Percentiles rank a stretch among this genome's conserved stretches.
Evolutionary conservation across 192 early-diverging fungal species (phyloP).

Genomic region (Gigaspora rosea): DNA sequence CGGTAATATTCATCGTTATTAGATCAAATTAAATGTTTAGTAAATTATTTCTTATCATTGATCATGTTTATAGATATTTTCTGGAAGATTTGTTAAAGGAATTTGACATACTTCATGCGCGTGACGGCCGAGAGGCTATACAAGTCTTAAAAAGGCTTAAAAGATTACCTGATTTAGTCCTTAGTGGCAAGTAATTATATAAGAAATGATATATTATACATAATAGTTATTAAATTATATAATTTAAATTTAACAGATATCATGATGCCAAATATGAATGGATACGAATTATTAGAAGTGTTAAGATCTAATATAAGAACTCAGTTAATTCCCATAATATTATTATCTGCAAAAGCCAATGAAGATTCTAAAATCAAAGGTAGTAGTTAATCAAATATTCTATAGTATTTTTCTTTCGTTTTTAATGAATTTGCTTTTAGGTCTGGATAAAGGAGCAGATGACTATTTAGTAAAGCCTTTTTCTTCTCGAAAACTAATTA

Average conservation of each 20-base stretch:
- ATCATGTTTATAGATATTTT: conserved; percentile 5
- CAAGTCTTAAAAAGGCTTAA: conserved; percentile 18
- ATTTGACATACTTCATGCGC: conserved; percentile 38
- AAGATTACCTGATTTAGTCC: conserved; percentile 29
- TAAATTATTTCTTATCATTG: background rate
- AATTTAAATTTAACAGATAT: background rate
- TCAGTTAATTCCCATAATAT: too few species aligned
- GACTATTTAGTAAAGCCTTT: too few species aligned
- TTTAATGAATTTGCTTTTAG: background rate
- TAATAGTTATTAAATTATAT: background rate
- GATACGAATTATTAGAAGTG: too few species aligned
- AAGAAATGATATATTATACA: background rate
- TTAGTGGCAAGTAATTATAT: conserved; percentile 36
- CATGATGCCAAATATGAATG: too few species aligned
- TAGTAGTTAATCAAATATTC: too few species aligned
- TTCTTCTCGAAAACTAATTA: too few species aligned
- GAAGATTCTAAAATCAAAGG: conserved; percentile 33
- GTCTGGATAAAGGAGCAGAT: conserved; percentile 48
- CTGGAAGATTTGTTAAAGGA: conserved; percentile 37
- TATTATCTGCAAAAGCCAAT: conserved; percentile 52
- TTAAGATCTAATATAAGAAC: too few species aligned
- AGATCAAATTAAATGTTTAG: background rate
- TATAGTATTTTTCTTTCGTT: too few species aligned
- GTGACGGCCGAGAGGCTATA: conserved; percentile 42
- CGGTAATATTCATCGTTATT: background rate